These are phyloP conservation scores for Fusarium tuaranense DNA, from an alignment of 2,329 filamentous ascomycete species.

Conservation along the genomic window DNA sequence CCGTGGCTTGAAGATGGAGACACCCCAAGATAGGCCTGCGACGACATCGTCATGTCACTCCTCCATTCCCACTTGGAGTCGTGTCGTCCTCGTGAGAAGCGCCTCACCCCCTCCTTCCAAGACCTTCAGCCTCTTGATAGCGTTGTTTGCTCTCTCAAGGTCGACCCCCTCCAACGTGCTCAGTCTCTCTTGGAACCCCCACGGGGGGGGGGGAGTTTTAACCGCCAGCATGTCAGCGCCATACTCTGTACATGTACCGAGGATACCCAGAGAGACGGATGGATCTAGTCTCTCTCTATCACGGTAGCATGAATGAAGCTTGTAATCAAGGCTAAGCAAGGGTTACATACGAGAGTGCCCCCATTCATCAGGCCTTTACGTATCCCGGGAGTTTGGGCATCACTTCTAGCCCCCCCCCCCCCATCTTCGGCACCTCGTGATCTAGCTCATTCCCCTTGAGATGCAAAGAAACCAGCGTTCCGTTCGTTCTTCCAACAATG, in stretches of 20 bases:
- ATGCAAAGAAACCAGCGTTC: neutral
- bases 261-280: neutral
- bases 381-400: slow-evolving; percentile 24
- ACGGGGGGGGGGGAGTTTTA: neutral
- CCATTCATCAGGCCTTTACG: slow-evolving; percentile 21
- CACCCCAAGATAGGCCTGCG: neutral
- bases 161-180: slow-evolving; percentile 2
- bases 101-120: neutral
- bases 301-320: neutral
- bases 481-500: neutral
- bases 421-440: neutral
- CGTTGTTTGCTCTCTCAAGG: slow-evolving; percentile 2
- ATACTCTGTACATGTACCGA: neutral
- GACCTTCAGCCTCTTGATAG: neutral
- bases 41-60: slow-evolving; percentile 10
- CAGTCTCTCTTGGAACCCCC: neutral
- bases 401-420: slow-evolving; percentile 6
- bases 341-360: slow-evolving; percentile 2
- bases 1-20: neutral
- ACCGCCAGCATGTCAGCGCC: neutral
- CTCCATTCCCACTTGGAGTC: neutral
- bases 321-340: neutral
- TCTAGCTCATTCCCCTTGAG: neutral
- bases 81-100: slow-evolving; percentile 2
- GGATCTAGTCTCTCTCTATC: neutral